Conservation (phyloP, 805 yeast species). For the Kazachstania martiniae region DNA sequence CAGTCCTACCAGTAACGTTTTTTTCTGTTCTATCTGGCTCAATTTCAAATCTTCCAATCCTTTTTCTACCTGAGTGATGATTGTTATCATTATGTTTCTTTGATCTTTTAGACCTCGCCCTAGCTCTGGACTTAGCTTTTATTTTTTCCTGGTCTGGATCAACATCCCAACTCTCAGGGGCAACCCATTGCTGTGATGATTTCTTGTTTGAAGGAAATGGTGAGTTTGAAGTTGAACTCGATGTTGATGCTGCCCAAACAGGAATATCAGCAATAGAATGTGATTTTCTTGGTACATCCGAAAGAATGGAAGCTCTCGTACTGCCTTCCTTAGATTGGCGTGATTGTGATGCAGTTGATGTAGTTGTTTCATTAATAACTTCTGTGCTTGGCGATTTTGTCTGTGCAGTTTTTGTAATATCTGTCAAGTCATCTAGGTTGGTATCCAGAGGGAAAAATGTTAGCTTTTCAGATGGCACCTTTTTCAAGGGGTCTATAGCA, state of each 20-base stretch:
- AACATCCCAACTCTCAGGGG: constrained; percentile 57
- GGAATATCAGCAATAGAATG: constrained; percentile 10
- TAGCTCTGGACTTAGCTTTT: constrained; percentile 4
- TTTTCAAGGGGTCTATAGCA: too few species aligned
- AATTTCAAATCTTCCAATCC: too few species aligned
- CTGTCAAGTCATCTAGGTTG: constrained; percentile 20
- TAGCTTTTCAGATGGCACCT: too few species aligned
- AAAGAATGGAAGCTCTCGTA: not conserved
- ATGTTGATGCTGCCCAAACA: not conserved
- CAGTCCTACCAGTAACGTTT: too few species aligned
- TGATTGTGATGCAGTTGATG: constrained; percentile 1
- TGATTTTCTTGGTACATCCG: constrained; percentile 6
- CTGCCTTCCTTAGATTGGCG: not conserved
- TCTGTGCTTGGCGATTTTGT: not conserved
- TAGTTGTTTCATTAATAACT: not conserved
- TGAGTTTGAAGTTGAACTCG: not conserved
- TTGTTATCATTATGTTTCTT: not conserved
- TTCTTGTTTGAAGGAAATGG: constrained; percentile 1
- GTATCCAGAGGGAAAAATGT: constrained; percentile 19
- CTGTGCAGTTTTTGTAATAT: constrained; percentile 11
- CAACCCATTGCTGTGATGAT: constrained; percentile 31
- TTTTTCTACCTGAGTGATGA: too few species aligned
- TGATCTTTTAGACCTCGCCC: constrained; percentile 2
- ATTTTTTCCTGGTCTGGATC: constrained; percentile 20
- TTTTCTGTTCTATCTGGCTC: too few species aligned